phyloP scores from a whole-genome alignment of 306 rosid genomes.

The Cicer chorassanicum region DNA sequence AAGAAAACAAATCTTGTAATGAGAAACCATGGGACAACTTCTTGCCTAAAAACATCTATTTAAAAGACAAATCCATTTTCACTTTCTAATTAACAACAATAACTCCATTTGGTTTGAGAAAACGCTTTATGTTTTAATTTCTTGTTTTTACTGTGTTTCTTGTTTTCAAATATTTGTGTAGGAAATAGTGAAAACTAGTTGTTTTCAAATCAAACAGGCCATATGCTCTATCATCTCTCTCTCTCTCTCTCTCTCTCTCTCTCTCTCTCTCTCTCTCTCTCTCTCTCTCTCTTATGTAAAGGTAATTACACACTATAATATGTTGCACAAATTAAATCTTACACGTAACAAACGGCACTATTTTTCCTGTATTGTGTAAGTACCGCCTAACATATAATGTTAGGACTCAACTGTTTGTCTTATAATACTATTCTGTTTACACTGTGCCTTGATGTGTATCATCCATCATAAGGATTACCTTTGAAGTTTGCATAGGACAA shows the following conservation, averaged over 20 bases:
- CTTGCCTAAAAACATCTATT: neutral
- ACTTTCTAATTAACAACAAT: neutral
- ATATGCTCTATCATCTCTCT: neutral
- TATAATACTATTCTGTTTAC: neutral
- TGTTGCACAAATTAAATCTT: neutral
- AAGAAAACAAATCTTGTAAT: neutral
- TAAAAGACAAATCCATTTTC: neutral
- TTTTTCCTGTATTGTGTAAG: slow-evolving; percentile 2
- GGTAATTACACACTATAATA: neutral
- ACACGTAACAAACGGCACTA: neutral
- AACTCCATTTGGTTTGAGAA: neutral
- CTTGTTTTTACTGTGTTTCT: neutral
- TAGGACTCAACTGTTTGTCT: neutral
- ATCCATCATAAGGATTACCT: slow-evolving; percentile 7
- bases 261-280: no score
- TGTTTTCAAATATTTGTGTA: neutral
- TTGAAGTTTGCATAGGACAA: slow-evolving; percentile 10
- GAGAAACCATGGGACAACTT: neutral
- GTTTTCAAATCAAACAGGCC: neutral
- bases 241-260: no score
- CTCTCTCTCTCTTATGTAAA: no score
- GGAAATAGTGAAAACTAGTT: neutral
- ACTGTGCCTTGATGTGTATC: neutral
- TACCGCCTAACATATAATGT: neutral
- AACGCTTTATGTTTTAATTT: neutral